Evolutionary conservation across 208 protist genomes (phyloP).

Genomic region (Angomonas ambiguus): DNA sequence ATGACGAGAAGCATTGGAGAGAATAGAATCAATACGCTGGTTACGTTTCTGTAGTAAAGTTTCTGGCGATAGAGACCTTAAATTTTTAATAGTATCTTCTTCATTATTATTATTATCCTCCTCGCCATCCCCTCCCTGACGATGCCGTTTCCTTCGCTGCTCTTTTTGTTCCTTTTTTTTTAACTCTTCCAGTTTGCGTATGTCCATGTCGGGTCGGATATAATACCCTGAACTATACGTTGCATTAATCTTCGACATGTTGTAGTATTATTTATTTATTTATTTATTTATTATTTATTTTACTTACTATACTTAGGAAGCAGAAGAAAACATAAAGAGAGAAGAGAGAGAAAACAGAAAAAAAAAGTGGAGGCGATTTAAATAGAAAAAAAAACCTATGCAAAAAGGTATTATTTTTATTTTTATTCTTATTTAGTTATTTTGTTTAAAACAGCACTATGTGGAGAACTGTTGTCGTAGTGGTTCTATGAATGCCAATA

Average conservation of each 20-base stretch:
- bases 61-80: neutral
- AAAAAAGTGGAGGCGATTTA: too few species aligned
- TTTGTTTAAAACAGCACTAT: too few species aligned
- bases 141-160: conserved; percentile 36
- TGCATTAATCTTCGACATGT: conserved; percentile 86
- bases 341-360: too few species aligned
- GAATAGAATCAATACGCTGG: neutral
- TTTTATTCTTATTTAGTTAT: too few species aligned
- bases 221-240: conserved; percentile 87
- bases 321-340: neutral
- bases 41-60: neutral
- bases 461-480: too few species aligned
- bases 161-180: conserved; percentile 30
- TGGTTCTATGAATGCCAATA: too few species aligned
- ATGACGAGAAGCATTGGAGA: too few species aligned
- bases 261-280: neutral
- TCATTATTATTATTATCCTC: conserved; percentile 7
- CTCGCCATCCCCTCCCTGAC: too few species aligned
- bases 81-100: neutral
- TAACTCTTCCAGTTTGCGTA: conserved; percentile 71
- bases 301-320: neutral
- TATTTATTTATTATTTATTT: conserved; percentile 1
- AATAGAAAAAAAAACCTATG: too few species aligned
- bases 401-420: too few species aligned
- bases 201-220: conserved; percentile 73